A percentile compares a stretch with the other conserved stretches of the same genome.
phyloP scores from a whole-genome alignment of 192 early-diverging fungal species.

The Coemansia sp. region DNA sequence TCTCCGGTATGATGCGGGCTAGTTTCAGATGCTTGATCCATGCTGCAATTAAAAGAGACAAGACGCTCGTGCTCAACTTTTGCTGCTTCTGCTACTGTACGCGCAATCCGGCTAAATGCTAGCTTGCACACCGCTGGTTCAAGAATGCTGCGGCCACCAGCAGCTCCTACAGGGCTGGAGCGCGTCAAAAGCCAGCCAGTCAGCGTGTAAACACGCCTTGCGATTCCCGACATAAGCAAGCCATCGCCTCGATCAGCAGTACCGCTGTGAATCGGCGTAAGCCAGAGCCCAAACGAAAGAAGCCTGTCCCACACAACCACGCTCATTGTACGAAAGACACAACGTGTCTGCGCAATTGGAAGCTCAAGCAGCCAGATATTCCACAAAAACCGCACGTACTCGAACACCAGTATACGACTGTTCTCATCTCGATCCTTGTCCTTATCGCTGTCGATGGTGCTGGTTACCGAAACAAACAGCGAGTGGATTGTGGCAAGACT shows the following conservation, averaged over 20 bases:
- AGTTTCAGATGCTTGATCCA: neutral
- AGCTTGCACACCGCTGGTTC: conserved; percentile 27
- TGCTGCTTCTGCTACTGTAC: neutral
- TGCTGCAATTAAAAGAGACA: neutral
- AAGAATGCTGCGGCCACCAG: conserved; percentile 4
- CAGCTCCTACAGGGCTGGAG: conserved; percentile 4
- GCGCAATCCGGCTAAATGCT: conserved; percentile 19
- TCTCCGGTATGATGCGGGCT: neutral
- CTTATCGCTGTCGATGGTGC: neutral
- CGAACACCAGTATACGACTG: conserved; percentile 14
- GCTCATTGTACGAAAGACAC: conserved; percentile 13
- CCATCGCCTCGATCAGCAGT: neutral
- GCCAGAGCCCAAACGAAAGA: conserved; percentile 1
- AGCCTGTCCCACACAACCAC: conserved; percentile 27
- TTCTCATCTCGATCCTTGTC: neutral
- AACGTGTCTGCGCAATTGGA: neutral
- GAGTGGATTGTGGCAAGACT: conserved; percentile 13
- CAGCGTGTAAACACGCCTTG: conserved; percentile 12
- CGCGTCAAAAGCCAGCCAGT: conserved; percentile 32
- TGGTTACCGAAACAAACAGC: conserved; percentile 4
- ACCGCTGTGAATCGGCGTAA: neutral
- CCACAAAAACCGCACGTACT: conserved; percentile 37
- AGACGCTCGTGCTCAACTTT: neutral
- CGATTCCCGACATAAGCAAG: neutral
- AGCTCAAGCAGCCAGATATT: conserved; percentile 26